Evolutionary conservation across 176 grass and related monocot genomes (phyloP), one percentile per base, ranked within the genome.

Genomic region (Thalia dealbata): DNA sequence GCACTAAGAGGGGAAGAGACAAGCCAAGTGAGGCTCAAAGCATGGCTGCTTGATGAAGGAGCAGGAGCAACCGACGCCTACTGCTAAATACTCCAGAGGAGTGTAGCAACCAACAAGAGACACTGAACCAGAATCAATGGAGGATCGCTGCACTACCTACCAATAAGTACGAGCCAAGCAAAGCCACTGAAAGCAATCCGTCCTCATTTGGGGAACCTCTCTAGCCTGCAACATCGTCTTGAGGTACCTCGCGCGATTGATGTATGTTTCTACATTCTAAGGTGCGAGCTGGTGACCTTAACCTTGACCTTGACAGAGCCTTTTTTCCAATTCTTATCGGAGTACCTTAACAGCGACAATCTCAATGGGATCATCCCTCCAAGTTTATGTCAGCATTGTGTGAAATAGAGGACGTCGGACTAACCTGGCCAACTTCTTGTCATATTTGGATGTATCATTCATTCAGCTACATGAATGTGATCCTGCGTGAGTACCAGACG

Each of bases 131-230:
- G n/a, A n/a, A n/a, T n/a, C n/a, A n/a, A n/a, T n/a, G n/a, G n/a
- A n/a, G n/a, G n/a, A n/a, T n/a, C n/a, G n/a, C n/a, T n/a, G n/a
- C n/a, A n/a, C n/a, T n/a, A n/a, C n/a, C n/a, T n/a, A n/a, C n/a
- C n/a, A n/a, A n/a, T n/a, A n/a, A n/a, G n/a, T n/a, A n/a, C n/a
- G n/a, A n/a, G n/a, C n/a, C n/a, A n/a, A n/a, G n/a, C n/a, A n/a
- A n/a, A n/a, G n/a, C n/a, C n/a, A n/a, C n/a, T n/a, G n/a, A n/a
- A n/a, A n/a, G n/a, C n/a, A 50, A 70, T 84, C 30, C 82, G 76
- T 73, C 45, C 22, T 69, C 70, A 79, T 64, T 15, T 84, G 6
- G 55, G 64, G 23, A 84, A 84, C 51, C 72, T 84, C 67, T 80
- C 82, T 0, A 21, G 30, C 24, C 76, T 84, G 22, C 50, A 23